phyloP scores from a whole-genome alignment of 208 protist genomes.

The Herpetomonas tarakana region DNA sequence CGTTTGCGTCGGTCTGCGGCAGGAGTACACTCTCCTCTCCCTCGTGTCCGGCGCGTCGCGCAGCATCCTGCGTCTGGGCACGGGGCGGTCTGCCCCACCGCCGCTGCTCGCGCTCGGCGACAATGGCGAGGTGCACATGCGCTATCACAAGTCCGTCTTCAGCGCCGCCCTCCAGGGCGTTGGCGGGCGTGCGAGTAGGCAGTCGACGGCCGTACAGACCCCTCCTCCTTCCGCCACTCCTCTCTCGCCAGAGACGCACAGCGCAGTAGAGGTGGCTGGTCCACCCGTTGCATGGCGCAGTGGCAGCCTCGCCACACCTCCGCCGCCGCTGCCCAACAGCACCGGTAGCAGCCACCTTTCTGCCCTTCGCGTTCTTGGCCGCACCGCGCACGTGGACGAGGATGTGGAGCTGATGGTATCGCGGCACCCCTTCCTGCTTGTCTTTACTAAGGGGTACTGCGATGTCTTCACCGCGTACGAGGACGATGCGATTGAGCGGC shows the following conservation, averaged over 20 bases:
- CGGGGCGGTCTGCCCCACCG: conserved; percentile 8
- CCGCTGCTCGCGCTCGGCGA: conserved; percentile 26
- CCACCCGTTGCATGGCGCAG: too few species aligned
- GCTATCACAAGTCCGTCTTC: conserved; percentile 34
- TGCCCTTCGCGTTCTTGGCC: background rate
- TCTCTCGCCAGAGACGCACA: background rate
- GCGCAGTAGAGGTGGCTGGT: too few species aligned
- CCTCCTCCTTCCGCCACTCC: background rate
- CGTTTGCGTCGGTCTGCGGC: conserved; percentile 67
- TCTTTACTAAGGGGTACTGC: conserved; percentile 61
- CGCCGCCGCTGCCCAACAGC: background rate
- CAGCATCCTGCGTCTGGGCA: conserved; percentile 48
- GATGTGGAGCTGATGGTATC: conserved; percentile 26
- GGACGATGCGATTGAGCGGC: conserved; percentile 37
- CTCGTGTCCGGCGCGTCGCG: conserved; percentile 49
- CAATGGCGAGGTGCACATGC: conserved; percentile 38
- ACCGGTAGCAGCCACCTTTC: background rate
- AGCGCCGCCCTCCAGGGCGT: conserved; percentile 20
- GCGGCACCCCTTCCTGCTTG: conserved; percentile 66
- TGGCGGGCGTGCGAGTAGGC: too few species aligned
- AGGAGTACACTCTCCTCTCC: conserved; percentile 58
- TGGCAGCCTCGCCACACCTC: too few species aligned
- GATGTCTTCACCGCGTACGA: conserved; percentile 61
- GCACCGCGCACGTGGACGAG: conserved; percentile 13
- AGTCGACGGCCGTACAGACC: too few species aligned